A percentile compares a stretch with the other conserved stretches of the same genome.
These are phyloP conservation scores for Talaromyces marneffei DNA, from an alignment of 2,329 filamentous ascomycete species.

Conservation along the genomic window DNA sequence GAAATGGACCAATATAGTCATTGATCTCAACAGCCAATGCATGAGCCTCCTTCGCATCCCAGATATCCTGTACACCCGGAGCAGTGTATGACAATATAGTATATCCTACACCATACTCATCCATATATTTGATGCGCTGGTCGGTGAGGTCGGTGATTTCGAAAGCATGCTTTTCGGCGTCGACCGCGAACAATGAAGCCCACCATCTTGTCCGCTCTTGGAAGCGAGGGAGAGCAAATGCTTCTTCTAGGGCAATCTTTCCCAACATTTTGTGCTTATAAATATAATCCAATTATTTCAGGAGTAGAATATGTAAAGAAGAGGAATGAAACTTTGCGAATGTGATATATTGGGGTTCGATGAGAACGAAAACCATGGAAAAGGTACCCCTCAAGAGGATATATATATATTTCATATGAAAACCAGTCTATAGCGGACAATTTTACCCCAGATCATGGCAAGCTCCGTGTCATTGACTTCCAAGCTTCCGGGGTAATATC, in stretches of 20 bases:
- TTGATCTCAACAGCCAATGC: conserved; percentile 23
- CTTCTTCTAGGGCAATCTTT: conserved; percentile 15
- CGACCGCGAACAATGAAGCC: conserved; percentile 16
- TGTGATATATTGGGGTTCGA: not conserved
- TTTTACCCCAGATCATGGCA: not conserved
- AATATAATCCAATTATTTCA: no score
- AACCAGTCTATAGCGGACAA: not conserved
- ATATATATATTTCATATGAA: not conserved
- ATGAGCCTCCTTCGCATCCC: conserved; percentile 22
- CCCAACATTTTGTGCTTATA: conserved; percentile 8
- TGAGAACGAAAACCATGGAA: no score
- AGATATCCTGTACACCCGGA: conserved; percentile 25
- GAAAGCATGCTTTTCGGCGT: conserved; percentile 20
- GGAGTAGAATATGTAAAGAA: no score
- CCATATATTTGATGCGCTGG: conserved; percentile 15
- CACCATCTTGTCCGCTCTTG: conserved; percentile 14
- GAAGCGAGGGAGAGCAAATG: conserved; percentile 13
- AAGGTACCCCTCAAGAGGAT: not conserved
- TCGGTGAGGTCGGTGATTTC: conserved; percentile 13
- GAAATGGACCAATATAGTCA: conserved; percentile 22
- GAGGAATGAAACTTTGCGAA: not conserved
- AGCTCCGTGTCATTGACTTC: not conserved
- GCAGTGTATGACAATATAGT: conserved; percentile 24
- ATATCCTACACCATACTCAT: conserved; percentile 25
- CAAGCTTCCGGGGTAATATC: not conserved